Percentiles rank a stretch among this genome's conserved stretches.
Conservation (phyloP, 306 rosid species). For the Cucurbita maxima region DNA sequence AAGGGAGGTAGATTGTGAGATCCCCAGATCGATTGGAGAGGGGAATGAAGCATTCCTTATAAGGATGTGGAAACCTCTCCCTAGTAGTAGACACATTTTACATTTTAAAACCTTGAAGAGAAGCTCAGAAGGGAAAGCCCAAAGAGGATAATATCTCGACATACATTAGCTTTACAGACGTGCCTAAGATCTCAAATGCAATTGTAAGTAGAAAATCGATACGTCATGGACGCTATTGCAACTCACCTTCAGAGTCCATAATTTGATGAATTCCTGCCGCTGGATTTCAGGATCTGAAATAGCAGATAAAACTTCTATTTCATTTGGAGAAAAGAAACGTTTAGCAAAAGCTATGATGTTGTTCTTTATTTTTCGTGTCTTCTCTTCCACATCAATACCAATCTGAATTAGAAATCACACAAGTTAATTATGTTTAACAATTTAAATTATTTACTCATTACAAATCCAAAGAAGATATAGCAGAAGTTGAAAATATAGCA, state of each 20-base stretch:
- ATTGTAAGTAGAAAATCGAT: conserved; percentile 1
- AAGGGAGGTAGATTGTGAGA: no score
- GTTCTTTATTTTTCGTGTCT: conserved; percentile 55
- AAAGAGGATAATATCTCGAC: no score
- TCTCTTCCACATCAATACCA: conserved; percentile 86
- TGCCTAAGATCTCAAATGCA: background rate
- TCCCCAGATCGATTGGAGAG: no score
- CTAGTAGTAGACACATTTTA: no score
- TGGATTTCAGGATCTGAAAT: conserved; percentile 64
- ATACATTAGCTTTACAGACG: background rate
- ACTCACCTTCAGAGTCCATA: conserved; percentile 52
- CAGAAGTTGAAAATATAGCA: background rate
- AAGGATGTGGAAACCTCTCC: no score
- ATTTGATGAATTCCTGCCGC: conserved; percentile 55
- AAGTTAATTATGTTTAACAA: background rate
- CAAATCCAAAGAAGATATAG: background rate
- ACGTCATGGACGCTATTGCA: conserved; percentile 1
- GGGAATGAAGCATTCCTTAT: no score
- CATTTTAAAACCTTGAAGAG: no score
- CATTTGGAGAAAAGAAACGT: conserved; percentile 60
- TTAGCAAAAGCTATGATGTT: conserved; percentile 55
- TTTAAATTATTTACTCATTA: background rate
- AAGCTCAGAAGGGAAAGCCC: no score
- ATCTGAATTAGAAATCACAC: conserved; percentile 29
- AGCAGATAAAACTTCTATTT: conserved; percentile 43